A percentile compares a stretch with the other conserved stretches of the same genome.
These are phyloP conservation scores for Phialocephala sp. DNA, from an alignment of 2,329 filamentous ascomycete species.

Conservation along the genomic window DNA sequence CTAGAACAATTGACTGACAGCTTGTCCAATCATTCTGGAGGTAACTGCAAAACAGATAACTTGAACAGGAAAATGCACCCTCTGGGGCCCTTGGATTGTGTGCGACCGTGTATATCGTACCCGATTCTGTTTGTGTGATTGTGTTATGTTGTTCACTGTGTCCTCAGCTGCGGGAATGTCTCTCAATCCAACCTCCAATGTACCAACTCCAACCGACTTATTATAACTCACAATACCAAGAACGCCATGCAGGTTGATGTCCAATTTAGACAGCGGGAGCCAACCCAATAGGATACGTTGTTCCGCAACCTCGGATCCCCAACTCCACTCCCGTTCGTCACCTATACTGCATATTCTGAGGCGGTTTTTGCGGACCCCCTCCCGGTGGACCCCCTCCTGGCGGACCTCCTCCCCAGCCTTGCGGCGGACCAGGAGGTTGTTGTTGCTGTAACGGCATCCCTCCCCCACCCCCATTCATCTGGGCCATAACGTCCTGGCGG, in stretches of 20 bases:
- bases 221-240: not conserved
- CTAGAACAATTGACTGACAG: not conserved
- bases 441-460: slow-evolving; percentile 39
- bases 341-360: slow-evolving; percentile 42
- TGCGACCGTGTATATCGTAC: not conserved
- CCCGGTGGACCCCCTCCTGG: slow-evolving; percentile 31
- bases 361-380: slow-evolving; percentile 30
- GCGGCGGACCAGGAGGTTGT: slow-evolving; percentile 27
- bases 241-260: not conserved
- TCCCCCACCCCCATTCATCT: slow-evolving; percentile 35
- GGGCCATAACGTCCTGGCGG: slow-evolving; percentile 40
- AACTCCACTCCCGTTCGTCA: slow-evolving; percentile 21
- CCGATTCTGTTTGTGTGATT: not conserved
- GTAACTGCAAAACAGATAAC: not conserved
- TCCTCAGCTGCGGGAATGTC: not conserved
- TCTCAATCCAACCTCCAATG: not conserved
- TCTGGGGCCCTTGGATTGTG: not conserved
- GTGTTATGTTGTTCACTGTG: not conserved
- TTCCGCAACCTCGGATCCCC: not conserved
- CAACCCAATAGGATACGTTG: not conserved
- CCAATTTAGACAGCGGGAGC: not conserved
- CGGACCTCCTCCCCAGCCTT: slow-evolving; percentile 38
- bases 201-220: not conserved
- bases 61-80: not conserved
- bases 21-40: not conserved